Conservation (phyloP, 148 eudicot species). For the Rhododendron griersonianum region DNA sequence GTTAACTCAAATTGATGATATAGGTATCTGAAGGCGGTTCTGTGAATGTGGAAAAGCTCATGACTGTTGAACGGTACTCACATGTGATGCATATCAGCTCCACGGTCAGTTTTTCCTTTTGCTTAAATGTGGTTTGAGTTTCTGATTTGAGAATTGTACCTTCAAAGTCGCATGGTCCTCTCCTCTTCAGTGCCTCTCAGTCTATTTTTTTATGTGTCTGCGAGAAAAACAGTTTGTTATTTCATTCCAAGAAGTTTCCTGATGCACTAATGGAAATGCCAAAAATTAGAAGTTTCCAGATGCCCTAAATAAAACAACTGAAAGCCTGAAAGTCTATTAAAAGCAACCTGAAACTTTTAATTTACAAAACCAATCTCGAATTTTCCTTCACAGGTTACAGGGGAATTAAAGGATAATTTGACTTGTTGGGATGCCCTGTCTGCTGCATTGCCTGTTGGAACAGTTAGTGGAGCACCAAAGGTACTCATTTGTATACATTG, state of each 20-base stretch:
- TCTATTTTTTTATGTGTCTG: neutral
- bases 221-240: neutral
- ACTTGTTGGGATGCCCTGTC: slow-evolving; percentile 85
- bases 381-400: slow-evolving; percentile 61
- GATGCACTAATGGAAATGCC: neutral
- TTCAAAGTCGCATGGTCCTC: neutral
- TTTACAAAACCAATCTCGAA: neutral
- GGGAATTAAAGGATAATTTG: slow-evolving; percentile 66
- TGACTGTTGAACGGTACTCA: slow-evolving; percentile 83
- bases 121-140: neutral
- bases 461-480: slow-evolving; percentile 98
- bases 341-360: neutral
- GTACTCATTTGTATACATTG: slow-evolving; percentile 22
- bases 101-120: slow-evolving; percentile 53
- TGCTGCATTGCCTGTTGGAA: slow-evolving; percentile 91
- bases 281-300: neutral
- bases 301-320: neutral
- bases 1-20: slow-evolving; percentile 8
- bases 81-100: slow-evolving; percentile 99
- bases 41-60: slow-evolving; percentile 77
- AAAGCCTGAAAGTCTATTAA: neutral
- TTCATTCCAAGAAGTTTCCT: neutral
- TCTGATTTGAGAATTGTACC: neutral
- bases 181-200: neutral
- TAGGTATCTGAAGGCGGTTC: slow-evolving; percentile 92